Evolutionary conservation across 441 rosid species (phyloP).

Genomic region (Biscutella auriculata): DNA sequence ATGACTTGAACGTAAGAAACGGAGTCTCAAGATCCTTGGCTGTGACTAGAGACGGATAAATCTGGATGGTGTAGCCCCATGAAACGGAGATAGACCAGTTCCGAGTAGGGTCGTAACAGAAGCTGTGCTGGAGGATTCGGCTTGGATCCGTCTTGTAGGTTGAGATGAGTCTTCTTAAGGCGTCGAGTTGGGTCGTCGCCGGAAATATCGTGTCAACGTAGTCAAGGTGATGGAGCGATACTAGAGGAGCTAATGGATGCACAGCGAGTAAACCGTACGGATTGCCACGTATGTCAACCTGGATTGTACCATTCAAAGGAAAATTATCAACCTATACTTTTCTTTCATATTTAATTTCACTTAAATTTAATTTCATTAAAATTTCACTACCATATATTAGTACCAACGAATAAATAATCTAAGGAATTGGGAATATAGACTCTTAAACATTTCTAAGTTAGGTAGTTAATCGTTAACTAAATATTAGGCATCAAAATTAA

Average conservation of each 20-base stretch:
- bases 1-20: slow-evolving; percentile 47
- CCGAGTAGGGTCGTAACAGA: slow-evolving; percentile 47
- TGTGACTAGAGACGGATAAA: slow-evolving; percentile 38
- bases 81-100: slow-evolving; percentile 70
- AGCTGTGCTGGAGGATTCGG: slow-evolving; percentile 56
- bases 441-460: too few relatives aligned
- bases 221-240: slow-evolving; percentile 77
- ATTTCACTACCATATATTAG: too few relatives aligned
- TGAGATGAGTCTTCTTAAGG: slow-evolving; percentile 34
- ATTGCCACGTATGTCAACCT: slow-evolving; percentile 69
- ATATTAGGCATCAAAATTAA: too few relatives aligned
- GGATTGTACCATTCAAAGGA: neutral
- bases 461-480: too few relatives aligned
- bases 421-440: too few relatives aligned
- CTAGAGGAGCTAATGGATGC: slow-evolving; percentile 68
- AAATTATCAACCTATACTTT: neutral
- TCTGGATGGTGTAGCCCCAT: slow-evolving; percentile 71
- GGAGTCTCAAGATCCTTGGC: slow-evolving; percentile 50
- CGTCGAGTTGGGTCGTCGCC: slow-evolving; percentile 25
- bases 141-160: slow-evolving; percentile 47
- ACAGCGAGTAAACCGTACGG: slow-evolving; percentile 69
- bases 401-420: too few relatives aligned
- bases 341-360: neutral
- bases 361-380: too few relatives aligned
- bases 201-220: slow-evolving; percentile 53